Percentiles rank a stretch among this genome's conserved stretches.
These are phyloP conservation scores for Letharia lupina DNA, from an alignment of 495 filamentous ascomycete genomes.

Conservation along the genomic window DNA sequence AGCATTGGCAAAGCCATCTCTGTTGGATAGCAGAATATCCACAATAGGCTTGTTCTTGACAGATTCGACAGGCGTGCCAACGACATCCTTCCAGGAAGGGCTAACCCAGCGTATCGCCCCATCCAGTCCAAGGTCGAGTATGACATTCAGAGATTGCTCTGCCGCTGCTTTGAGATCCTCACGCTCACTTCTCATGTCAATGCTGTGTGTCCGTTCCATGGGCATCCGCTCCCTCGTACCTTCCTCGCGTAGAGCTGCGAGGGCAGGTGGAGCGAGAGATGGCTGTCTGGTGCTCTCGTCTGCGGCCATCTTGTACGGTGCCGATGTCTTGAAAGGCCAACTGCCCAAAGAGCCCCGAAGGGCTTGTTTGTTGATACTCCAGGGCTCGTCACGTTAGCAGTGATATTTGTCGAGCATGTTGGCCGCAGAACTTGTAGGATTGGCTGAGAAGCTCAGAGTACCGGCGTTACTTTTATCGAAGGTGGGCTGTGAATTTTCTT, in stretches of 20 bases:
- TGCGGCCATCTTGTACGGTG: conserved; percentile 12
- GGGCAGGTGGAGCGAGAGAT: conserved; percentile 43
- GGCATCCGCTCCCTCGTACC: conserved; percentile 37
- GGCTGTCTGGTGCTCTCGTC: conserved; percentile 34
- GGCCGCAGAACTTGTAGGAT: background rate
- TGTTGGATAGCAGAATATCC: conserved; percentile 71
- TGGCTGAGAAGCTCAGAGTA: background rate
- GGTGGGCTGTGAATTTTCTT: conserved; percentile 13
- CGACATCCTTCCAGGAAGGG: conserved; percentile 90
- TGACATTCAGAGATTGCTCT: conserved; percentile 92
- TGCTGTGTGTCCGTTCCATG: conserved; percentile 54
- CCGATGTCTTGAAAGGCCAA: conserved; percentile 4
- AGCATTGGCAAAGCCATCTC: conserved; percentile 66
- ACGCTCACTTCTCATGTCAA: conserved; percentile 67
- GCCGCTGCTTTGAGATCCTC: conserved; percentile 91
- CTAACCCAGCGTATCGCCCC: conserved; percentile 90
- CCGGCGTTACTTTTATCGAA: background rate
- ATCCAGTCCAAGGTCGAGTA: conserved; percentile 83
- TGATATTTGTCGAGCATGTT: conserved; percentile 4
- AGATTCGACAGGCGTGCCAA: conserved; percentile 65
- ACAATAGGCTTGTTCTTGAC: conserved; percentile 71
- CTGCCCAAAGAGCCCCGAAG: conserved; percentile 18
- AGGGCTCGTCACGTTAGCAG: conserved; percentile 4
- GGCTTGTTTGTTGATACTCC: conserved; percentile 15
- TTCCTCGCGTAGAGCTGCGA: conserved; percentile 48